phyloP scores from a whole-genome alignment of 495 filamentous ascomycete genomes.

The Tetracladium setigerum region DNA sequence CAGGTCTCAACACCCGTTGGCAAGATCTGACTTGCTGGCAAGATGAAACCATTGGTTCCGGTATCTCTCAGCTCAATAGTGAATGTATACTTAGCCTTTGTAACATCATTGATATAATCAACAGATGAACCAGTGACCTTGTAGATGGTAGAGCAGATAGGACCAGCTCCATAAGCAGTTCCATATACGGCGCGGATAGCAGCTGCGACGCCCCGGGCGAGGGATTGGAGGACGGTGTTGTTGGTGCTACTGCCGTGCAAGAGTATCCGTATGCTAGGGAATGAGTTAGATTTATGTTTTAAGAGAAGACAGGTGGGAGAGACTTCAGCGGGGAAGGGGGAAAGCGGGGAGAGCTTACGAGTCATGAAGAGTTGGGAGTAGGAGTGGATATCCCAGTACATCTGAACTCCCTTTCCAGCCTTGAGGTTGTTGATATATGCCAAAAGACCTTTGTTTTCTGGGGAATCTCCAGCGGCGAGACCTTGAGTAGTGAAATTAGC shows the following conservation, averaged over 20 bases:
- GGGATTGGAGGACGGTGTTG: constrained; percentile 2
- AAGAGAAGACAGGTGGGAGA: constrained; percentile 32
- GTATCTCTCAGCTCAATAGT: constrained; percentile 48
- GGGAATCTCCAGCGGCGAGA: constrained; percentile 32
- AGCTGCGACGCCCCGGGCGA: constrained; percentile 20
- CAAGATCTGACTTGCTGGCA: constrained; percentile 28
- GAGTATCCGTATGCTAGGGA: constrained; percentile 16
- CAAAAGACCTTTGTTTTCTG: constrained; percentile 41
- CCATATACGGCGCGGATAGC: constrained; percentile 34
- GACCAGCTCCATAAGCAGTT: constrained; percentile 36
- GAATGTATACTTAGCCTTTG: constrained; percentile 43
- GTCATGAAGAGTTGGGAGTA: constrained; percentile 41
- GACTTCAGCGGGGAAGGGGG: constrained; percentile 33
- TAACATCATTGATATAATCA: constrained; percentile 48
- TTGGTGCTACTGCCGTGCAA: constrained; percentile 1
- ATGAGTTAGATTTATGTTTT: constrained; percentile 36
- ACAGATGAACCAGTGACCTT: constrained; percentile 44
- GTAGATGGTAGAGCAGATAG: constrained; percentile 53
- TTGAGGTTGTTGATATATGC: constrained; percentile 32
- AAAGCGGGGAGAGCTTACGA: constrained; percentile 1
- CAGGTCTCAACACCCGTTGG: constrained; percentile 3
- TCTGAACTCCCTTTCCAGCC: constrained; percentile 38
- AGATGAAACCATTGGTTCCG: constrained; percentile 44
- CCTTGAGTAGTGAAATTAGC: constrained; percentile 14
- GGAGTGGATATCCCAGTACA: constrained; percentile 55